phyloP scores from a whole-genome alignment of 129 eudicot genomes.

The Erigeron canadensis region DNA sequence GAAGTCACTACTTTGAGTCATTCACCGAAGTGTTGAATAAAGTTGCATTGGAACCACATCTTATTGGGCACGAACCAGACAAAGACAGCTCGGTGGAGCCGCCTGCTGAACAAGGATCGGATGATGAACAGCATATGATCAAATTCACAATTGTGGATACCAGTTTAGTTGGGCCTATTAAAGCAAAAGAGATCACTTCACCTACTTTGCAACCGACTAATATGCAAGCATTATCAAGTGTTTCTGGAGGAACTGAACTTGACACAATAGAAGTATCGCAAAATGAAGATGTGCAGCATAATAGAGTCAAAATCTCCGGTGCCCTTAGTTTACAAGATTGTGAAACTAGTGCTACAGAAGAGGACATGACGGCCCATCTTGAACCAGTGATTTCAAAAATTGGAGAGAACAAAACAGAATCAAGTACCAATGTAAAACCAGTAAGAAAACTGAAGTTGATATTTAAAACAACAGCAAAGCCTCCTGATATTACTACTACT shows the following conservation, averaged over 20 bases:
- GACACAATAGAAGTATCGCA: constrained; percentile 3
- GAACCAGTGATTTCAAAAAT: neutral
- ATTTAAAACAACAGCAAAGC: constrained; percentile 8
- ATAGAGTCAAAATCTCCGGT: neutral
- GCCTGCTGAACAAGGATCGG: neutral
- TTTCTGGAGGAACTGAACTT: neutral
- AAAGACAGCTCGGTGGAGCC: neutral
- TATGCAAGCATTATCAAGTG: neutral
- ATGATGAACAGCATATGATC: neutral
- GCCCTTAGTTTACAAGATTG: neutral
- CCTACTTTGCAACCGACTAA: constrained; percentile 6
- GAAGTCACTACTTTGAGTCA: constrained; percentile 58
- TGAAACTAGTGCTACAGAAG: neutral
- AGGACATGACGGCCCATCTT: neutral
- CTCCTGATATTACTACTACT: neutral
- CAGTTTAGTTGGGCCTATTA: neutral
- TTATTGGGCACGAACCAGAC: constrained; percentile 35
- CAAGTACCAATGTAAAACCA: neutral
- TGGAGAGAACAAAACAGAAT: neutral
- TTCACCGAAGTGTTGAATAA: constrained; percentile 52
- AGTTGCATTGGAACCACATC: constrained; percentile 54
- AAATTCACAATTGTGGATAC: neutral
- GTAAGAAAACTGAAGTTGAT: constrained; percentile 21
- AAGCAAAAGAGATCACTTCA: neutral
- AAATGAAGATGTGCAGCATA: neutral